Percentiles rank a stretch among this genome's conserved stretches.
Conservation (phyloP, 2,329 filamentous ascomycete species). For the Macrophomina pseudophaseolina region DNA sequence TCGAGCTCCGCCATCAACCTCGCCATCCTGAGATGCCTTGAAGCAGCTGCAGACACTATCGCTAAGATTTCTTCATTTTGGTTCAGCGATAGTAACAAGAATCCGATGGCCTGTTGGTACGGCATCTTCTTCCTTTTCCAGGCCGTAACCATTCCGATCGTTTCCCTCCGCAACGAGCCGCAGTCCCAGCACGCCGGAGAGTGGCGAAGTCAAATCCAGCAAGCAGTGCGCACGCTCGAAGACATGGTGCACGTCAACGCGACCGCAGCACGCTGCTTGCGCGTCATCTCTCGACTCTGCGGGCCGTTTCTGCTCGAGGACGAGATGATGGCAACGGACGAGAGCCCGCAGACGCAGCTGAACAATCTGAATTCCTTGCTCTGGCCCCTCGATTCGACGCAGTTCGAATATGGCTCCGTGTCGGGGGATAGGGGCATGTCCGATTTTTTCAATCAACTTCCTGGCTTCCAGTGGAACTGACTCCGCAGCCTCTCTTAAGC, state of each 20-base stretch:
- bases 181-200: slow-evolving; percentile 41
- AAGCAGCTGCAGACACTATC: slow-evolving; percentile 11
- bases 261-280: slow-evolving; percentile 49
- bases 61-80: background rate
- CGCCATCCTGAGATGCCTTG: background rate
- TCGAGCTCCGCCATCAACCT: background rate
- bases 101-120: slow-evolving; percentile 25
- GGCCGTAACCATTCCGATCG: slow-evolving; percentile 54
- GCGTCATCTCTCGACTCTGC: slow-evolving; percentile 50
- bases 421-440: background rate
- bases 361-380: slow-evolving; percentile 31
- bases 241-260: slow-evolving; percentile 47
- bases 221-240: slow-evolving; percentile 45
- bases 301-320: slow-evolving; percentile 32
- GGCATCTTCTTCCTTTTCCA: slow-evolving; percentile 52
- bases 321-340: slow-evolving; percentile 27
- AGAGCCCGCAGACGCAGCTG: slow-evolving; percentile 31
- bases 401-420: background rate
- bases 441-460: slow-evolving; percentile 22
- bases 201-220: slow-evolving; percentile 51
- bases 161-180: slow-evolving; percentile 54
- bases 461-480: slow-evolving; percentile 20
- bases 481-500: no score
- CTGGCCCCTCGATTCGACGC: slow-evolving; percentile 29
- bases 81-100: background rate